A percentile compares a stretch with the other conserved stretches of the same genome.
Conservation (phyloP, 345 rosid genomes). For the Angophora floribunda region DNA sequence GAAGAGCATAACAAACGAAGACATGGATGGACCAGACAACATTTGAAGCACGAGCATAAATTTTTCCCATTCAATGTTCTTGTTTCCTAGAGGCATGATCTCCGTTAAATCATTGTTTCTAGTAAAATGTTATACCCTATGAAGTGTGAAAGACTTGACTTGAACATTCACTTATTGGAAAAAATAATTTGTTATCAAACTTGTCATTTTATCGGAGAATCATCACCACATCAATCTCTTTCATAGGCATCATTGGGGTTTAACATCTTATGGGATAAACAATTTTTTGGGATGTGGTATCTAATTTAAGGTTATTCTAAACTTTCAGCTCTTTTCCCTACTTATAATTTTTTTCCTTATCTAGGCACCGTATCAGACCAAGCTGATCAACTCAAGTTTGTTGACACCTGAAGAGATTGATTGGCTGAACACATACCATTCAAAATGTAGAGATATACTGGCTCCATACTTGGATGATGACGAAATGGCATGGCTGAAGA, state of each 20-base stretch:
- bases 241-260: neutral
- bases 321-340: neutral
- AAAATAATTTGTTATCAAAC: neutral
- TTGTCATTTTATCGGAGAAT: neutral
- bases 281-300: neutral
- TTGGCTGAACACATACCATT: slow-evolving; percentile 81
- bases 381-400: slow-evolving; percentile 51
- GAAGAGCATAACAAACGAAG: neutral
- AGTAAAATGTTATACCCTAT: neutral
- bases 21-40: neutral
- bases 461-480: slow-evolving; percentile 56
- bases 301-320: neutral
- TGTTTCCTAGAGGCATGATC: neutral
- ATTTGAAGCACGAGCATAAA: neutral
- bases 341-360: neutral
- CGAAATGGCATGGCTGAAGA: slow-evolving; percentile 80
- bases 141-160: neutral
- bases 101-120: neutral
- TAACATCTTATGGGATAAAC: neutral
- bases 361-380: slow-evolving; percentile 88
- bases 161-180: neutral
- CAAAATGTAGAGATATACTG: slow-evolving; percentile 59
- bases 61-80: neutral
- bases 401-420: slow-evolving; percentile 57
- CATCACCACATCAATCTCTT: neutral